Evolutionary conservation across 1,139 yeast species (phyloP), one percentile per base, ranked within the genome.

Genomic region (Pichia sp.): DNA sequence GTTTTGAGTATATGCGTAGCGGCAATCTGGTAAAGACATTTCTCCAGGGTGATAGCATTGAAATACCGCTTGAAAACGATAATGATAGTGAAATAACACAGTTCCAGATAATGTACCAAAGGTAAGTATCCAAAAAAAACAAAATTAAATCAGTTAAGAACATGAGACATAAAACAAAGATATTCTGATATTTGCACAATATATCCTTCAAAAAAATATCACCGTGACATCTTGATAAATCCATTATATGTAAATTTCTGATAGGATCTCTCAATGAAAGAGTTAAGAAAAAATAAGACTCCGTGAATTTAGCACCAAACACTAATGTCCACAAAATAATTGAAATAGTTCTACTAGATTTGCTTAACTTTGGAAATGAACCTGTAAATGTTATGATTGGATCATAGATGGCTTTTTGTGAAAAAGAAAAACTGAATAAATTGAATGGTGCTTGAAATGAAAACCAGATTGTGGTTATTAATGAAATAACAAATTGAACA

Each of bases 21-120:
- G 96, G 95, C 39, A 88, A 65, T 45, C 89, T 70, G 1, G 85
- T 74, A 61, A 82, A 88, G 7, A 85, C 79, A 59, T 85, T 85
- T 59, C 84, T 77, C 96, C 96, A 87, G 0, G 96, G 96, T 0
- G 95, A 82, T 68, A 87, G 74, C 6, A 86, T 79, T 1, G 96
- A 86, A 4, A 84, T 82, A 0, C 96, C 96, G 46, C 80, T 69
- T 9, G 80, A 76, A 59, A 85, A 80, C 0, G 96, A 84, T 30
- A 85, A 64, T 3, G 76, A 70, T 25, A 85, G 76, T 2, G 95
- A 86, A 54, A 87, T 81, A 1, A 83, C 60, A 49, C 92, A 81
- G 60, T 83, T 87, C 72, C 88, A 82, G 43, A 88, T 78, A 54
- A 87, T 82, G 60, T 87, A 88, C 96, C 96, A 88, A 34, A 88